These are phyloP conservation scores for Pelagophyceae sp. DNA, from an alignment of 352 stramenopile species.

Conservation along the genomic window DNA sequence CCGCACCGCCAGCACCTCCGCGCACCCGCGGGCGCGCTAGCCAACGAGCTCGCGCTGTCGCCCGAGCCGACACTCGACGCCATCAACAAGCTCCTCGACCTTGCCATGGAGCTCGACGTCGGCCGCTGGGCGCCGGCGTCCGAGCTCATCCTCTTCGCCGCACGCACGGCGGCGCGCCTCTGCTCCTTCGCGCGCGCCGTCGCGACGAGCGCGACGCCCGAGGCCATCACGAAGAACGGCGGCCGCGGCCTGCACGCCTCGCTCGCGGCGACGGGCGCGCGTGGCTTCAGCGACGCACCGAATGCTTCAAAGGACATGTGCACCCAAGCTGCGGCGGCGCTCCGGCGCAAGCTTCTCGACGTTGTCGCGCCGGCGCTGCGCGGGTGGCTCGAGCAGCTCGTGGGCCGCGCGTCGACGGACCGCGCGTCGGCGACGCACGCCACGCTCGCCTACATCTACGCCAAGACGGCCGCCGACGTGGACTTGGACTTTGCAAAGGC, in stretches of 20 bases:
- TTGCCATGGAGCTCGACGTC: slow-evolving; percentile 70
- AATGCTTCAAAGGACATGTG: background rate
- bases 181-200: background rate
- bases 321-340: background rate
- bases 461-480: background rate
- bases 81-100: slow-evolving; percentile 67
- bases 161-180: background rate
- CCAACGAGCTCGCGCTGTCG: slow-evolving; percentile 94
- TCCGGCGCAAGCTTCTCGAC: background rate
- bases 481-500: background rate
- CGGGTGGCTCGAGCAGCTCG: background rate
- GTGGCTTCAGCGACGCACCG: background rate
- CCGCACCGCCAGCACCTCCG: slow-evolving; percentile 44
- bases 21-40: slow-evolving; percentile 87
- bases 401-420: background rate
- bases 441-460: background rate
- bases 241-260: background rate
- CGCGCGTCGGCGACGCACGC: background rate
- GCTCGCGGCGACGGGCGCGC: background rate
- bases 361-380: background rate
- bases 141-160: slow-evolving; percentile 6
- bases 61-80: slow-evolving; percentile 68
- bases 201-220: background rate
- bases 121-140: background rate
- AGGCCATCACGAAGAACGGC: too few relatives aligned